phyloP scores from a whole-genome alignment of 1,284 basidiomycete genomes.

The Cronartium ribicola region DNA sequence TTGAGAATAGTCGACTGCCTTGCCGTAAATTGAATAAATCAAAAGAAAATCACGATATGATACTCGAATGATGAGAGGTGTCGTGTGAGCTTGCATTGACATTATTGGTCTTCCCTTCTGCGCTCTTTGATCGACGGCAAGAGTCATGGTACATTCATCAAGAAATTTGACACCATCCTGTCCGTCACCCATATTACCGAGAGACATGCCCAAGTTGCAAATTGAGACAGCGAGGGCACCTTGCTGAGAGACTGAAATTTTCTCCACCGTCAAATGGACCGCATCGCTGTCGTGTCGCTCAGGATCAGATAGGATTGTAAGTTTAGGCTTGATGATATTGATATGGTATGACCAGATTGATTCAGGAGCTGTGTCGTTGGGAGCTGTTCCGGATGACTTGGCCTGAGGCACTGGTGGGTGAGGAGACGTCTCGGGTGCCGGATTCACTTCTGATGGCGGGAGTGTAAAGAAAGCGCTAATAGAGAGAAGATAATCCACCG shows the following conservation, averaged over 20 bases:
- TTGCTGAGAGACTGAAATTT: conserved; percentile 36
- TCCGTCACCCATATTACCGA: conserved; percentile 37
- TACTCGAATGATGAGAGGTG: conserved; percentile 29
- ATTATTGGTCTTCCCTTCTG: background rate
- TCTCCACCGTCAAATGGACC: conserved; percentile 38
- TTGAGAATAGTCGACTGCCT: conserved; percentile 38
- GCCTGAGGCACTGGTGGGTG: background rate
- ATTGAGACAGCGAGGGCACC: conserved; percentile 23
- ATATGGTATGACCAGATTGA: conserved; percentile 27
- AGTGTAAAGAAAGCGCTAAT: conserved; percentile 78
- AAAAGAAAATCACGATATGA: conserved; percentile 38
- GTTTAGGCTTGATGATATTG: conserved; percentile 32
- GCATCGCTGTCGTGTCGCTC: conserved; percentile 38
- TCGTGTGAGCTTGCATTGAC: conserved; percentile 36
- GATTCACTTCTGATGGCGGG: conserved; percentile 55
- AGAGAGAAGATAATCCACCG: conserved; percentile 85
- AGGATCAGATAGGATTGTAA: conserved; percentile 40
- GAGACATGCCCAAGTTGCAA: conserved; percentile 33
- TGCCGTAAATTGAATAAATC: conserved; percentile 38
- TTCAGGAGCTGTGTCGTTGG: background rate
- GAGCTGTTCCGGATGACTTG: conserved; percentile 11
- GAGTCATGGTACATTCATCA: conserved; percentile 40
- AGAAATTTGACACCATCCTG: conserved; percentile 35
- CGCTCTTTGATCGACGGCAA: conserved; percentile 13
- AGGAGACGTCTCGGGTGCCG: conserved; percentile 6